A percentile compares a stretch with the other conserved stretches of the same genome.
Evolutionary conservation across 495 filamentous ascomycete species (phyloP).

Genomic region (Penicillium crystallinum): DNA sequence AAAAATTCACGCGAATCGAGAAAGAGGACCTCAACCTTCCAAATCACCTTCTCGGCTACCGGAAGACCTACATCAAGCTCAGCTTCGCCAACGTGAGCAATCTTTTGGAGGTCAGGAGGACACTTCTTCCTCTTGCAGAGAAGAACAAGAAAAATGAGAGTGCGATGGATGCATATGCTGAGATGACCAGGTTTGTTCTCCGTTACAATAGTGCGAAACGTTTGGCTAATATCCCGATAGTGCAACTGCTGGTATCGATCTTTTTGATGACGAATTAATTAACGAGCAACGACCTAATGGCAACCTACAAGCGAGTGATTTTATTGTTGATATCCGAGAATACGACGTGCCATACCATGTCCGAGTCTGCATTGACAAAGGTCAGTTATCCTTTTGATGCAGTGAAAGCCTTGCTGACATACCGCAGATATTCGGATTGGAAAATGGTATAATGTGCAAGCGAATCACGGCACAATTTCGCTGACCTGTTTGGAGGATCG

Average conservation of each 20-base stretch:
- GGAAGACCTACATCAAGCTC: constrained; percentile 78
- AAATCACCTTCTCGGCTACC: constrained; percentile 90
- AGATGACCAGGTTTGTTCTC: constrained; percentile 73
- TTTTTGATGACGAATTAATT: constrained; percentile 88
- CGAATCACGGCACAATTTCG: constrained; percentile 80
- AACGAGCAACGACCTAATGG: constrained; percentile 79
- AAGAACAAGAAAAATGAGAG: constrained; percentile 93
- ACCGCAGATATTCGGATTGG: constrained; percentile 81
- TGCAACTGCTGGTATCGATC: constrained; percentile 83
- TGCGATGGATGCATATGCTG: constrained; percentile 97
- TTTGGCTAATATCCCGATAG: constrained; percentile 34
- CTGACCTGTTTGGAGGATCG: constrained; percentile 84
- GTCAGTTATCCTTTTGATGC: constrained; percentile 37
- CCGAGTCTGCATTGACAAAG: constrained; percentile 92
- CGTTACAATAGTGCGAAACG: neutral
- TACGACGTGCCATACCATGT: constrained; percentile 99
- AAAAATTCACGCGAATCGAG: constrained; percentile 67
- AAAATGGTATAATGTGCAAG: constrained; percentile 95
- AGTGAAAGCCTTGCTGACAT: constrained; percentile 9
- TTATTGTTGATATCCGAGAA: constrained; percentile 97
- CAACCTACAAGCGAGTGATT: constrained; percentile 88
- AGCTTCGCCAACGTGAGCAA: constrained; percentile 83
- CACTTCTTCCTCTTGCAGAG: constrained; percentile 85
- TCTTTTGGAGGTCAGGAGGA: constrained; percentile 73
- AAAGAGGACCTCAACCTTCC: constrained; percentile 96